These are phyloP conservation scores for Keithomyces neogunnii DNA, from an alignment of 2,329 filamentous ascomycete genomes.

Conservation along the genomic window DNA sequence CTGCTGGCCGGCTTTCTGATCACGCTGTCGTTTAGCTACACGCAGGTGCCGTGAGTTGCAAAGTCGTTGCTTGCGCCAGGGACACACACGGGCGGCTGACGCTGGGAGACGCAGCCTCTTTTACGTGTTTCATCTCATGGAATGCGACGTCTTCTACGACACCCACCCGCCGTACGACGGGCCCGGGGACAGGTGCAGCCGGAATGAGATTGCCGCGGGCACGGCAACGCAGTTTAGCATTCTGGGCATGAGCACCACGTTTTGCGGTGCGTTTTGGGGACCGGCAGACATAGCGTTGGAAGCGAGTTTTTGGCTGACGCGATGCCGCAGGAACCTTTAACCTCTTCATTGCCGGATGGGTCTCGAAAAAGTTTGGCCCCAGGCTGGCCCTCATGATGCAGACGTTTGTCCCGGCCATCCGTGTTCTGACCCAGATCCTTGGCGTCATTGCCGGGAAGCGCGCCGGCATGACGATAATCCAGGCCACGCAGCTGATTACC, in stretches of 20 bases:
- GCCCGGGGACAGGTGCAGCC: conserved; percentile 45
- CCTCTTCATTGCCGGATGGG: conserved; percentile 58
- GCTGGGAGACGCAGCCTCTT: conserved; percentile 29
- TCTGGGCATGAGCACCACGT: conserved; percentile 56
- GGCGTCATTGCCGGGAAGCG: conserved; percentile 54
- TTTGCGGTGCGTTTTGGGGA: conserved; percentile 42
- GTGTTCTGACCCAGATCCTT: conserved; percentile 55
- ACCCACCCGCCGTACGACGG: conserved; percentile 42
- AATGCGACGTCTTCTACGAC: conserved; percentile 61
- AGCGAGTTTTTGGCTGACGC: neutral
- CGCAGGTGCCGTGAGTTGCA: conserved; percentile 36
- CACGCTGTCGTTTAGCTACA: conserved; percentile 40
- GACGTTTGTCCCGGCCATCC: conserved; percentile 54
- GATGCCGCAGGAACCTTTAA: conserved; percentile 39
- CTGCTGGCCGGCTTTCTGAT: conserved; percentile 53
- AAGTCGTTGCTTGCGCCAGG: too few species aligned
- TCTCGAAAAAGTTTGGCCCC: conserved; percentile 57
- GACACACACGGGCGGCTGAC: neutral
- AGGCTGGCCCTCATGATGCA: conserved; percentile 54
- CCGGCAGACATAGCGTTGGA: neutral
- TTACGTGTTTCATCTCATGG: conserved; percentile 64
- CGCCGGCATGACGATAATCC: conserved; percentile 58
- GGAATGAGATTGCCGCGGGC: conserved; percentile 53
- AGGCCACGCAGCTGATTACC: conserved; percentile 58
- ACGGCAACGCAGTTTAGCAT: conserved; percentile 58